Conservation (phyloP, 805 yeast genomes). For the Candida vartiovaarae region DNA sequence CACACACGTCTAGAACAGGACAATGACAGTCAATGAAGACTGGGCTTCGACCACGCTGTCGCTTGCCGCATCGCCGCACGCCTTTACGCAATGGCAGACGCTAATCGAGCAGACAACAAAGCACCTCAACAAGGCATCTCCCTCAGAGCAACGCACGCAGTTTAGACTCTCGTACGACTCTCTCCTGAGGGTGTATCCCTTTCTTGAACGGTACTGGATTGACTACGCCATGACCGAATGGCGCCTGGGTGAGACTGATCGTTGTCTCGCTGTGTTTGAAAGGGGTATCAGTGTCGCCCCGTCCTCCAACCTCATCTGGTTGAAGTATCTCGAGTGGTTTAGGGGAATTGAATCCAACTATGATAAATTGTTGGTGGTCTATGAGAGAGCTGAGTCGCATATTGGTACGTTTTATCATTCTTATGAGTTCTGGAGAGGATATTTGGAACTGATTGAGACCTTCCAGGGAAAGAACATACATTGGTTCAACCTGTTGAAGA, state of each 20-base stretch:
- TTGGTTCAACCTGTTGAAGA: conserved; percentile 33
- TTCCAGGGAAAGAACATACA: conserved; percentile 23
- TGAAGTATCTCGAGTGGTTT: conserved; percentile 36
- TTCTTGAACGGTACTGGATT: conserved; percentile 51
- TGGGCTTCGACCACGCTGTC: conserved; percentile 13
- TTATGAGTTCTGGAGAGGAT: conserved; percentile 44
- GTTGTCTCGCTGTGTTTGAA: conserved; percentile 31
- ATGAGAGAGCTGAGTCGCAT: conserved; percentile 39
- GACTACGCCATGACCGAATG: conserved; percentile 43
- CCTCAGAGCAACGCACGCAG: conserved; percentile 24
- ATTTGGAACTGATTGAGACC: conserved; percentile 37
- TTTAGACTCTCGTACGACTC: conserved; percentile 35
- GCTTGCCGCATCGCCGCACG: conserved; percentile 27
- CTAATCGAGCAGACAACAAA: conserved; percentile 28
- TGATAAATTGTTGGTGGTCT: conserved; percentile 28
- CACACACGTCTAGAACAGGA: not conserved
- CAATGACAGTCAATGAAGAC: conserved; percentile 6
- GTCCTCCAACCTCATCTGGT: conserved; percentile 46
- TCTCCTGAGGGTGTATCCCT: conserved; percentile 41
- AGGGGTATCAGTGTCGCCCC: conserved; percentile 34
- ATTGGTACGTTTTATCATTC: conserved; percentile 49
- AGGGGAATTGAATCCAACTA: conserved; percentile 23
- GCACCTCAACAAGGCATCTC: conserved; percentile 31
- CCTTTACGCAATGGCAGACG: conserved; percentile 31
- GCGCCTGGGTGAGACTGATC: conserved; percentile 34